Evolutionary conservation across 176 grass and related monocot genomes (phyloP).

Genomic region (Pontederia crassipes): DNA sequence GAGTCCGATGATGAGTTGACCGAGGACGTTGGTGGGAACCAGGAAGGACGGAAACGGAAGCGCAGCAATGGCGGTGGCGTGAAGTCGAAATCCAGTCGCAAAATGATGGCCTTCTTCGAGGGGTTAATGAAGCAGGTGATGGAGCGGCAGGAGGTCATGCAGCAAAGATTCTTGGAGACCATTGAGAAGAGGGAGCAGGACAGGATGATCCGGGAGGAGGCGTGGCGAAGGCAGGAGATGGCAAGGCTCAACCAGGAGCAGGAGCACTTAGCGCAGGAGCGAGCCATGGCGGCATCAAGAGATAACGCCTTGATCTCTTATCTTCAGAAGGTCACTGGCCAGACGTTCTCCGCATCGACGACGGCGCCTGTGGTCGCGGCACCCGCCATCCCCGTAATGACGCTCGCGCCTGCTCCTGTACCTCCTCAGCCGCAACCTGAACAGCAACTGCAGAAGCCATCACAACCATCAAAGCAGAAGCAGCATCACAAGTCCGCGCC

Average conservation of each 20-base stretch:
- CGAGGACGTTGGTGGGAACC: slow-evolving; percentile 38
- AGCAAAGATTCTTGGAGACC: slow-evolving; percentile 55
- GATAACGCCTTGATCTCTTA: slow-evolving; percentile 69
- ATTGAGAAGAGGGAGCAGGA: slow-evolving; percentile 59
- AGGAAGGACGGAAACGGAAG: slow-evolving; percentile 47
- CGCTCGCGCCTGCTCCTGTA: slow-evolving; percentile 6
- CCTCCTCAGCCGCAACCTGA: not conserved
- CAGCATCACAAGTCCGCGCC: not conserved
- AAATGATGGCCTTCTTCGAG: slow-evolving; percentile 66
- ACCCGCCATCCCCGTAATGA: not conserved
- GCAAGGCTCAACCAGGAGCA: slow-evolving; percentile 54
- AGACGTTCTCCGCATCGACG: slow-evolving; percentile 22
- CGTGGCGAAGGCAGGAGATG: slow-evolving; percentile 63
- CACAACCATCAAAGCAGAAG: not conserved
- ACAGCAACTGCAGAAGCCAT: slow-evolving; percentile 13
- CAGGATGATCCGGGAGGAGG: slow-evolving; percentile 67
- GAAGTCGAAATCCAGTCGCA: slow-evolving; percentile 1
- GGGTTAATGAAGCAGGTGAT: slow-evolving; percentile 53
- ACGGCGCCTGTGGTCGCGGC: slow-evolving; percentile 6
- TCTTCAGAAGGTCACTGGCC: slow-evolving; percentile 59
- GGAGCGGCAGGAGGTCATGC: slow-evolving; percentile 76
- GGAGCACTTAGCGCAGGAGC: slow-evolving; percentile 53
- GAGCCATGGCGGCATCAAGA: slow-evolving; percentile 52
- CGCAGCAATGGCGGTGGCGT: not conserved
- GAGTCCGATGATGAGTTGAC: slow-evolving; percentile 48